A percentile compares a stretch with the other conserved stretches of the same genome.
These are phyloP conservation scores for Termitomyces bulborhizus DNA, from an alignment of 768 basidiomycete genomes.

Conservation along the genomic window DNA sequence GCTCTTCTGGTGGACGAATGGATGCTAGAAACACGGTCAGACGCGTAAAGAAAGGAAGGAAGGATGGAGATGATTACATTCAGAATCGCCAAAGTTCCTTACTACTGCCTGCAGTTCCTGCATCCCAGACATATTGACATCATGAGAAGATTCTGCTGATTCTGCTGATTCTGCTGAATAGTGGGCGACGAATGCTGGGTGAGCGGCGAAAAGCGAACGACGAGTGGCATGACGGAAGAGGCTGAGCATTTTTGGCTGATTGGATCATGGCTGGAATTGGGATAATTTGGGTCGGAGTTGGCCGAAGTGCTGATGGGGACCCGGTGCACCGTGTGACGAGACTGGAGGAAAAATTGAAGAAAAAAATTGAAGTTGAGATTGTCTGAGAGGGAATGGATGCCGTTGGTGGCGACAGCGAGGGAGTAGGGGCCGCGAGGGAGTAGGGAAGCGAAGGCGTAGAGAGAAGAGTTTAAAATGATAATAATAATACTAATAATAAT, in stretches of 20 bases:
- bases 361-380: background rate
- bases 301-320: conserved; percentile 10
- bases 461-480: too few species aligned
- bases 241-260: conserved; percentile 12
- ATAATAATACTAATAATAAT: background rate
- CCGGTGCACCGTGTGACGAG: conserved; percentile 13
- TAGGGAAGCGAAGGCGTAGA: too few species aligned
- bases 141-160: background rate
- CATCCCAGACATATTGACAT: background rate
- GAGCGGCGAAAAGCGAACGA: conserved; percentile 1
- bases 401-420: background rate
- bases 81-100: too few species aligned
- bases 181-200: conserved; percentile 2
- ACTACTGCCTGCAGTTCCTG: too few species aligned
- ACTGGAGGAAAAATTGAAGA: background rate
- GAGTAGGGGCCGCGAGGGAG: background rate
- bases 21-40: conserved; percentile 4
- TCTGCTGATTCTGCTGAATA: background rate
- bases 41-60: background rate
- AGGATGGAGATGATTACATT: background rate
- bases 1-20: background rate
- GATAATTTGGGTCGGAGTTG: conserved; percentile 5
- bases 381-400: conserved; percentile 2
- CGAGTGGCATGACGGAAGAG: conserved; percentile 12
- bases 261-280: background rate